A percentile compares a stretch with the other conserved stretches of the same genome.
Evolutionary conservation across 2,329 filamentous ascomycete genomes (phyloP).

Genomic region (Cercospora zeae-maydis): DNA sequence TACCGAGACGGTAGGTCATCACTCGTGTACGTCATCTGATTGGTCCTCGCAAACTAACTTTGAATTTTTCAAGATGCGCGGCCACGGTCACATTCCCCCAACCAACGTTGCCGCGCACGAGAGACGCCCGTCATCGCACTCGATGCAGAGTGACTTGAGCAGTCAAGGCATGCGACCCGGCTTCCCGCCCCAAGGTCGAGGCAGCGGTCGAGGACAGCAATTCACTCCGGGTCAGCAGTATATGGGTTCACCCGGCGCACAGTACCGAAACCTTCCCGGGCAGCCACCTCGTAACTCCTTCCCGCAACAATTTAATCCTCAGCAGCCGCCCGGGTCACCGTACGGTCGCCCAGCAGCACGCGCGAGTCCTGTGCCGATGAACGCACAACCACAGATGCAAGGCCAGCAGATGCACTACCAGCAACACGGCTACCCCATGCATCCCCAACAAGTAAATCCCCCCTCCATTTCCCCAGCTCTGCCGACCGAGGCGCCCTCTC

Average conservation of each 20-base stretch:
- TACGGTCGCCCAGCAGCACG: conserved; percentile 47
- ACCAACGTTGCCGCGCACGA: conserved; percentile 65
- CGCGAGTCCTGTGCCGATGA: conserved; percentile 56
- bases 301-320: conserved; percentile 37
- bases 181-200: conserved; percentile 44
- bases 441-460: conserved; percentile 57
- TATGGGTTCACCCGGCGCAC: conserved; percentile 53
- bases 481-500: conserved; percentile 17
- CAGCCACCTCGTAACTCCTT: conserved; percentile 43
- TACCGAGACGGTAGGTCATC: conserved; percentile 59
- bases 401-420: conserved; percentile 61
- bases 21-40: conserved; percentile 22
- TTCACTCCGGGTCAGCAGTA: conserved; percentile 46
- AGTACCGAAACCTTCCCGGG: conserved; percentile 51
- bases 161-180: conserved; percentile 51
- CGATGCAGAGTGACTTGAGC: conserved; percentile 69
- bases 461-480: conserved; percentile 39
- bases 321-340: conserved; percentile 38
- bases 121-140: conserved; percentile 82
- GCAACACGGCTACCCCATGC: conserved; percentile 57
- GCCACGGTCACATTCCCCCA: conserved; percentile 19
- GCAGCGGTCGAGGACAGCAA: conserved; percentile 52
- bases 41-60: conserved; percentile 10
- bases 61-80: conserved; percentile 26
- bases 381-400: conserved; percentile 63